These are phyloP conservation scores for Inga oerstediana DNA, from an alignment of 306 rosid genomes.

Conservation along the genomic window DNA sequence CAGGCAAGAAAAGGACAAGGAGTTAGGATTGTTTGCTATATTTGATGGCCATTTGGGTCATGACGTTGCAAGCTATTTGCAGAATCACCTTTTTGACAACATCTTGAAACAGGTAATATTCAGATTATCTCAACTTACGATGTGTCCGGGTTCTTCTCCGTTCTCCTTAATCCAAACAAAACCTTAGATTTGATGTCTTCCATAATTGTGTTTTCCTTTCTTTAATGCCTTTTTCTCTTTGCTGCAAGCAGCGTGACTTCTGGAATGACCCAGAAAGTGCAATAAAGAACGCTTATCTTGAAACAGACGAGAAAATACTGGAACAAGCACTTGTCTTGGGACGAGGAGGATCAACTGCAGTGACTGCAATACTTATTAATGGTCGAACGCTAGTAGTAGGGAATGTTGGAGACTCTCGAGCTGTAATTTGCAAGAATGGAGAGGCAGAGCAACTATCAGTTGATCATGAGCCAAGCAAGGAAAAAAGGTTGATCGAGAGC, in stretches of 20 bases:
- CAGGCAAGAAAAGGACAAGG: slow-evolving; percentile 49
- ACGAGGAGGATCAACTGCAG: slow-evolving; percentile 78
- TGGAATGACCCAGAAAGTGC: slow-evolving; percentile 54
- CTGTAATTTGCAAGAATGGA: slow-evolving; percentile 63
- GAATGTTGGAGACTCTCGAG: slow-evolving; percentile 77
- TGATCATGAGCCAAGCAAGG: slow-evolving; percentile 73
- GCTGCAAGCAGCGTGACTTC: slow-evolving; percentile 56
- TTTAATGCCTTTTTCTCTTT: slow-evolving; percentile 22
- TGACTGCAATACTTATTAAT: slow-evolving; percentile 63
- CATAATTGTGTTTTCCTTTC: not conserved
- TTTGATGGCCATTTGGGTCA: slow-evolving; percentile 82
- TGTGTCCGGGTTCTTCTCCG: not conserved
- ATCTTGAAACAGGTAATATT: slow-evolving; percentile 59
- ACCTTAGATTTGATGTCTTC: not conserved
- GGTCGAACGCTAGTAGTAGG: slow-evolving; percentile 66
- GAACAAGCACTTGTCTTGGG: slow-evolving; percentile 53
- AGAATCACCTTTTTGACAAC: slow-evolving; percentile 57
- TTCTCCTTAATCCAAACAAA: not conserved
- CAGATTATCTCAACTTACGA: not conserved
- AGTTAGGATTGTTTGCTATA: slow-evolving; percentile 72
- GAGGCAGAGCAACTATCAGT: slow-evolving; percentile 59
- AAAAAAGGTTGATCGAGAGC: slow-evolving; percentile 56
- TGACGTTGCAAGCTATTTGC: slow-evolving; percentile 68
- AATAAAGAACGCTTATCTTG: slow-evolving; percentile 53
- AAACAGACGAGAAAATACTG: slow-evolving; percentile 64